These are phyloP conservation scores for Russula sp. DNA, from an alignment of 768 basidiomycete species.

Conservation along the genomic window DNA sequence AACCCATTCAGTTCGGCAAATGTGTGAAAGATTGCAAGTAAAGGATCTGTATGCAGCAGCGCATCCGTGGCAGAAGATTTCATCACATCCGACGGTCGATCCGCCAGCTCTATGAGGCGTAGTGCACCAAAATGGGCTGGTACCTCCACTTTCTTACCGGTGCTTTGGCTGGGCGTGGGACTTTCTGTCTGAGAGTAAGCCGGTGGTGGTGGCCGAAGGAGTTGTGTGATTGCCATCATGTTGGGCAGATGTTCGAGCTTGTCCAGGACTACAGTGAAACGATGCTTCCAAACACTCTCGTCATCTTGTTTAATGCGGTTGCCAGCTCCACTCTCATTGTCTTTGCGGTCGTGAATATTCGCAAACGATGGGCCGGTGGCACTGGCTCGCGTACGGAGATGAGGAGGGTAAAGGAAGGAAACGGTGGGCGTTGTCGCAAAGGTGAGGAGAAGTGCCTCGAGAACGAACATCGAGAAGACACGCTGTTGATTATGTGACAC, in stretches of 20 bases:
- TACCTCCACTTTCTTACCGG: background rate
- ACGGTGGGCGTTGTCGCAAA: conserved; percentile 83
- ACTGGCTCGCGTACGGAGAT: conserved; percentile 45
- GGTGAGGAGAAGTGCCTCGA: conserved; percentile 76
- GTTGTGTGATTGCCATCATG: conserved; percentile 85
- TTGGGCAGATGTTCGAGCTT: conserved; percentile 84
- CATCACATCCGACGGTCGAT: conserved; percentile 61
- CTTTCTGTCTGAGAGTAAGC: conserved; percentile 10
- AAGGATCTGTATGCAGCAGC: conserved; percentile 63
- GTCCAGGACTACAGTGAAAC: conserved; percentile 84
- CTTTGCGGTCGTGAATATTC: conserved; percentile 30
- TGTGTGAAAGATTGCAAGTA: conserved; percentile 68
- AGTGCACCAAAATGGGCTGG: conserved; percentile 42
- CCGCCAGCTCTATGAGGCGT: conserved; percentile 77
- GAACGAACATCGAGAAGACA: conserved; percentile 94
- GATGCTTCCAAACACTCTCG: conserved; percentile 41
- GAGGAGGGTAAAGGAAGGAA: conserved; percentile 57
- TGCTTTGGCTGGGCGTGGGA: background rate
- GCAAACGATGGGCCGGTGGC: conserved; percentile 44
- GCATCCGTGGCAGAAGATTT: conserved; percentile 59
- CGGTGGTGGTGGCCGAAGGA: conserved; percentile 48
- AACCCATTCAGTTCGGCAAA: conserved; percentile 70
- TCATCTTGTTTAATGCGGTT: background rate
- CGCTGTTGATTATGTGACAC: conserved; percentile 28
- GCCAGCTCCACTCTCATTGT: conserved; percentile 6